These are phyloP conservation scores for Arabidopsis thaliana DNA, from an alignment of 345 rosid genomes.

Conservation along the genomic window TAIR10.1 NC_003070.9:4715001-4715500, in stretches of 20 bases:
- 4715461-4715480: background rate
- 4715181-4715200: background rate
- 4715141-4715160: constrained; percentile 47
- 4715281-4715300: constrained; percentile 40
- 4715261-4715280: constrained; percentile 36
- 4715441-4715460: background rate
- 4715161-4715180: constrained; percentile 13
- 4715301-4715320: constrained; percentile 26
- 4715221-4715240: constrained; percentile 11
- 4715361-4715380: background rate
- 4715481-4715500: constrained; percentile 52
- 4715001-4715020: constrained; percentile 71
- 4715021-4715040: constrained; percentile 71
- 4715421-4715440: background rate
- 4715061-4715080: constrained; percentile 76
- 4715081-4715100: constrained; percentile 84
- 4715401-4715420: constrained; percentile 12
- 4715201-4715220: constrained; percentile 11
- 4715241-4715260: constrained; percentile 35
- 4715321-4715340: constrained; percentile 36
- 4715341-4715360: constrained; percentile 34
- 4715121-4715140: constrained; percentile 76
- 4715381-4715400: background rate
- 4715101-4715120: constrained; percentile 71
- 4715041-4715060: constrained; percentile 85